A percentile compares a stretch with the other conserved stretches of the same genome.
These are phyloP conservation scores for Myxozyma neotropica DNA, from an alignment of 805 yeast species.

Conservation along the genomic window DNA sequence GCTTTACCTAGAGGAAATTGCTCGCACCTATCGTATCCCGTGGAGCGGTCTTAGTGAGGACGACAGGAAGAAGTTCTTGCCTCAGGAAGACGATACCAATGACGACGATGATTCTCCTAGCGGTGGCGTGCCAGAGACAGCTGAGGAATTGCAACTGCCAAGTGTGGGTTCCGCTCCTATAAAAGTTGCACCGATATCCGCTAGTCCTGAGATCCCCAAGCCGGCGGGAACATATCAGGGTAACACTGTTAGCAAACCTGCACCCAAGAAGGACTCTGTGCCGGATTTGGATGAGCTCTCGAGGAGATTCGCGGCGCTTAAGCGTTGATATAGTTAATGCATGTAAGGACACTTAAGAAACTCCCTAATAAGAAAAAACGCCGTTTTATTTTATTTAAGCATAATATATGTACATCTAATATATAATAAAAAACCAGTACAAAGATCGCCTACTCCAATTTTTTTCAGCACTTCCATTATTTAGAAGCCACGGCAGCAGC, in stretches of 20 bases:
- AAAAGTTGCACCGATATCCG: constrained; percentile 40
- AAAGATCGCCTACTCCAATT: not conserved
- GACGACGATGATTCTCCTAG: constrained; percentile 44
- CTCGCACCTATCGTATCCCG: constrained; percentile 74
- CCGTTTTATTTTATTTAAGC: not conserved
- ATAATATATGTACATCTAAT: not conserved
- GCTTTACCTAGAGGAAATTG: constrained; percentile 76
- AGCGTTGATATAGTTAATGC: constrained; percentile 18
- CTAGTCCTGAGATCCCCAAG: constrained; percentile 41
- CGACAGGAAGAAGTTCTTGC: constrained; percentile 40
- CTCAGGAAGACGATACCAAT: constrained; percentile 38
- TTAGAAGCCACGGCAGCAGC: not conserved
- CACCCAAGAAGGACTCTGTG: constrained; percentile 10
- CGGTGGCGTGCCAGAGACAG: constrained; percentile 37
- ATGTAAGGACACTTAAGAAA: not conserved
- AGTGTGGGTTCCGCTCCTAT: constrained; percentile 38
- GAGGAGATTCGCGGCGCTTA: constrained; percentile 78
- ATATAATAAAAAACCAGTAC: too few species aligned
- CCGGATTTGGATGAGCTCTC: constrained; percentile 64
- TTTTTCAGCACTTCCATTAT: not conserved
- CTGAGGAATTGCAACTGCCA: constrained; percentile 39
- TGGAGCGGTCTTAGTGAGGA: constrained; percentile 56
- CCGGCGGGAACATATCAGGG: constrained; percentile 39
- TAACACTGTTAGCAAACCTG: constrained; percentile 11
- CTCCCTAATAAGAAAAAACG: not conserved